phyloP scores from a whole-genome alignment of 148 eudicot genomes.

The Rhododendron griersonianum region DNA sequence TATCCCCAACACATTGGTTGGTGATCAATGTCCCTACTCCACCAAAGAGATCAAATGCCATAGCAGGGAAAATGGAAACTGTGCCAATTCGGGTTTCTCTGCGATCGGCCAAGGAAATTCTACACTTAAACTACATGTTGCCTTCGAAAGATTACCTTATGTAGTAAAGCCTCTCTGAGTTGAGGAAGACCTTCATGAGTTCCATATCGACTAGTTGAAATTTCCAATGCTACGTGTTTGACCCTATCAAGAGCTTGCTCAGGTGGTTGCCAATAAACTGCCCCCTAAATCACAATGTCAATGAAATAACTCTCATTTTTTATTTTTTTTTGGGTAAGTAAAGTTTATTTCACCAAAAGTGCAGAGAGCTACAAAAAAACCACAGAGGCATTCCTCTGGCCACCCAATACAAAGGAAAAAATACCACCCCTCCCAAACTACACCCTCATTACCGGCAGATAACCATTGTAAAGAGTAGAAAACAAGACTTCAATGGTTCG shows the following conservation, averaged over 20 bases:
- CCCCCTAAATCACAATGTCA: constrained; percentile 20
- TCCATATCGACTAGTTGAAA: constrained; percentile 30
- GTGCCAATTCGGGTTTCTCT: not conserved
- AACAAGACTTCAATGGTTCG: not conserved
- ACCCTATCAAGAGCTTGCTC: constrained; percentile 26
- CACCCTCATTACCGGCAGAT: not conserved
- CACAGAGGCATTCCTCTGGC: too few species aligned
- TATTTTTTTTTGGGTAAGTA: too few species aligned
- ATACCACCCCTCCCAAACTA: too few species aligned
- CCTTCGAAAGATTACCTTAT: constrained; percentile 12
- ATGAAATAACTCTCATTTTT: not conserved
- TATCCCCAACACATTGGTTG: not conserved
- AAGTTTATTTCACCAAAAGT: too few species aligned
- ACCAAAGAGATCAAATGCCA: not conserved
- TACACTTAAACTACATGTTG: too few species aligned
- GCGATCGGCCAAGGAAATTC: not conserved
- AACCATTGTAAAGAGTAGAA: not conserved
- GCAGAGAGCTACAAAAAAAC: too few species aligned
- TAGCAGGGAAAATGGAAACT: not conserved
- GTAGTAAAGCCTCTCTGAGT: constrained; percentile 23
- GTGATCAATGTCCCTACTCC: not conserved
- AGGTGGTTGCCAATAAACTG: constrained; percentile 36
- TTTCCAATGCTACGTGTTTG: constrained; percentile 18
- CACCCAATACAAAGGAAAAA: too few species aligned
- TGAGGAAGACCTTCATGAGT: constrained; percentile 35